Conservation (phyloP, 768 basidiomycete species). For the Ramaria rubella region DNA sequence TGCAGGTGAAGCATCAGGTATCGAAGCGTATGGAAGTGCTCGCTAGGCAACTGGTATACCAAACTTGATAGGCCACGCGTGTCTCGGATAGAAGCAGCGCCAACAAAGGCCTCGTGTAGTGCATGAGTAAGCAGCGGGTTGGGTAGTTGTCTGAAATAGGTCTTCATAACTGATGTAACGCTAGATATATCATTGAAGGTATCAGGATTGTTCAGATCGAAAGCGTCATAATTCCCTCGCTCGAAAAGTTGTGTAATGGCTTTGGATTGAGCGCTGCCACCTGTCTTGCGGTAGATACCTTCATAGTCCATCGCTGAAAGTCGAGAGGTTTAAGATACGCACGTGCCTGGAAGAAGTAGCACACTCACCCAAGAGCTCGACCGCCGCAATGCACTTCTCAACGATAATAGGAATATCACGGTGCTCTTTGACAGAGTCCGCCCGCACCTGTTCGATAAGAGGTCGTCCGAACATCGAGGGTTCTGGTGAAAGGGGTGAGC, state of each 20-base stretch:
- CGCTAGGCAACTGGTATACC: conserved; percentile 70
- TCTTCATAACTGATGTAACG: conserved; percentile 94
- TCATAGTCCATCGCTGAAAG: conserved; percentile 86
- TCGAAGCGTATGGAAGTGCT: conserved; percentile 82
- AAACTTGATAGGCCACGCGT: conserved; percentile 51
- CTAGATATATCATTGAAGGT: conserved; percentile 97
- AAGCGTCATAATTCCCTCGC: conserved; percentile 79
- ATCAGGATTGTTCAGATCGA: conserved; percentile 81
- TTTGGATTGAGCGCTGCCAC: conserved; percentile 88
- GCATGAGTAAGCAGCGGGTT: conserved; percentile 86
- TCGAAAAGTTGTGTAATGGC: conserved; percentile 93
- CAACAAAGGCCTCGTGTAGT: conserved; percentile 85
- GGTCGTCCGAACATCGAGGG: conserved; percentile 93
- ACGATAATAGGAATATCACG: conserved; percentile 73
- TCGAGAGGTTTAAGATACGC: not conserved
- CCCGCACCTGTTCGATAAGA: conserved; percentile 73
- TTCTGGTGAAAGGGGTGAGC: conserved; percentile 33
- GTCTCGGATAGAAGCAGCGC: conserved; percentile 64
- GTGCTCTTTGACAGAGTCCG: conserved; percentile 38
- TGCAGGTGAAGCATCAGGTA: conserved; percentile 83
- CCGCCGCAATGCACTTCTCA: conserved; percentile 92
- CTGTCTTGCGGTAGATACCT: conserved; percentile 97
- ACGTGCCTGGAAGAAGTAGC: not conserved
- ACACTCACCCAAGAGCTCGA: conserved; percentile 72
- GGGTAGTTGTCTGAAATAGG: conserved; percentile 90